Conservation (phyloP, 768 basidiomycete species). For the Suillus variegatus region DNA sequence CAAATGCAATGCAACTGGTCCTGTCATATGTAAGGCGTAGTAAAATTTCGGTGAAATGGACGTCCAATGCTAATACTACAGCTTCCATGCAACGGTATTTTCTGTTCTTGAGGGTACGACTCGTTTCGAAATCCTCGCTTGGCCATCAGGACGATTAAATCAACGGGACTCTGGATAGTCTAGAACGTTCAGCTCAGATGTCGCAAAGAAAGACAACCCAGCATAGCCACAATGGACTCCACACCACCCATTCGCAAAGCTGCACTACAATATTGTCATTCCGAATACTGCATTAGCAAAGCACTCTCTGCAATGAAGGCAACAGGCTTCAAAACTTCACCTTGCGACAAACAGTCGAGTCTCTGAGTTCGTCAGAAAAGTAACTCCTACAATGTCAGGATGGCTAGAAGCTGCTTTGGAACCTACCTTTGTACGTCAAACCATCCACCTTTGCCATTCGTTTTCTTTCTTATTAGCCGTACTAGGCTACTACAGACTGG, state of each 20-base stretch:
- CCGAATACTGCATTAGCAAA: background rate
- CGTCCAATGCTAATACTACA: background rate
- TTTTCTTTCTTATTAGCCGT: background rate
- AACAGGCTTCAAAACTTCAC: background rate
- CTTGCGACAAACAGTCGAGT: background rate
- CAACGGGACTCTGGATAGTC: background rate
- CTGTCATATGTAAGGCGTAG: background rate
- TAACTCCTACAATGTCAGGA: background rate
- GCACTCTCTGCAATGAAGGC: background rate
- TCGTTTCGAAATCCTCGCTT: background rate
- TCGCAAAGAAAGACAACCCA: background rate
- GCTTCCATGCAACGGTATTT: background rate
- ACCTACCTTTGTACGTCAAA: background rate
- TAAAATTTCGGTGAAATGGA: background rate
- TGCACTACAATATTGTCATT: background rate
- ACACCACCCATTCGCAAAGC: background rate
- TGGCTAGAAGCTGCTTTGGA: background rate
- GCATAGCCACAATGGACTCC: background rate
- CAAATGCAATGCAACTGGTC: background rate
- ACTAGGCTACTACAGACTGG: background rate
- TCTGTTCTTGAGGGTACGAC: background rate
- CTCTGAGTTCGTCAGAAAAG: background rate
- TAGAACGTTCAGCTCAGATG: background rate
- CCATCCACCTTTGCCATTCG: no score
- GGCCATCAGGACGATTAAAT: background rate